Base-by-base conservation (phyloP, 2,329 filamentous ascomycete genomes). In the Aulographum hederae region DNA sequence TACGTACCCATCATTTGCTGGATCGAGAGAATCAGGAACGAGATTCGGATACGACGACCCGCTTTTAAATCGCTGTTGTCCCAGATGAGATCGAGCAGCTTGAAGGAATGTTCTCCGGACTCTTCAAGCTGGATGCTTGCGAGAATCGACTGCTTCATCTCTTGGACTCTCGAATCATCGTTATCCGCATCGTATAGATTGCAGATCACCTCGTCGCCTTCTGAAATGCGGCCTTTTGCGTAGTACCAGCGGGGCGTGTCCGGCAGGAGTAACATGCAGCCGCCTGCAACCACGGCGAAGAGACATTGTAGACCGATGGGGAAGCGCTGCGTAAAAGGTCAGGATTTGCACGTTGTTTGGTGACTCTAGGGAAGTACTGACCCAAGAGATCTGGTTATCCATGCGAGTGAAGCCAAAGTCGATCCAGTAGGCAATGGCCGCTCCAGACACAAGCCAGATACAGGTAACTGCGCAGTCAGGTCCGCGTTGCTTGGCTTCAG, bases 21-120 rank as follows among this genome's bases (percentile, higher is more conserved):
- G 5, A 39, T 25, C 4, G 19, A 13, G 5, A 26, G 38, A 23
- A 55, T 48, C 33, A 54, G 34, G 39, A 53, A 55, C 4, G 49
- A 49, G 4, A 52, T 54, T 4, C 53, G 42, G 8, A 55, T 42
- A 5, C 52, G 48, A 5, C 48, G 43, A n/a, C 51, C 52, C 10
- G 48, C 47, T 34, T 46, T 41, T 2, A 54, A 40, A 26, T 52
- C 47, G 3, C 43, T 49, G 31, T 40, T 46, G 36, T 57, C 51
- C 53, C 52, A 56, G 37, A 48, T 43, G 6, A 46, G 31, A 18
- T 38, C 28, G 32, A 32, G 36, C 13, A 41, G 31, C 37, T 43
- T 48, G 39, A 53, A 46, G 14, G 45, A 46, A 13, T 43, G 37
- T 5, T 42, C 38, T 13, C 45, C 42, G 23, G 43, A 38, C 16